phyloP scores from a whole-genome alignment of 768 basidiomycete species.

The Serendipita indica region DNA sequence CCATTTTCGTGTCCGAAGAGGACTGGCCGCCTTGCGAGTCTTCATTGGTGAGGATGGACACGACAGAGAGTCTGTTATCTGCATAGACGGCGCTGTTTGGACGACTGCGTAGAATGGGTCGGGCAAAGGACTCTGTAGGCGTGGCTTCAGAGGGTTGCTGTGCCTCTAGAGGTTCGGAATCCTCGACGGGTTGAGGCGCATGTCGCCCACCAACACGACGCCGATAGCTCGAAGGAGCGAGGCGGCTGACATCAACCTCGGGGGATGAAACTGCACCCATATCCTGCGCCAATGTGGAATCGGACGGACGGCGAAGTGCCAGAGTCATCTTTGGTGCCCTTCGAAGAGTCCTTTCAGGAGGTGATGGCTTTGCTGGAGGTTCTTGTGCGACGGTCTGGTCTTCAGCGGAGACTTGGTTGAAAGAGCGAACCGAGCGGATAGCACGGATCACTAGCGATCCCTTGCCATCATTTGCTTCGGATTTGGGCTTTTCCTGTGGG shows the following conservation, averaged over 20 bases:
- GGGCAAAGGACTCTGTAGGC: no score
- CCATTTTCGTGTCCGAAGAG: not conserved
- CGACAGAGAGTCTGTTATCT: not conserved
- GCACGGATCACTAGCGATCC: conserved; percentile 6
- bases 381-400: not conserved
- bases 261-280: not conserved
- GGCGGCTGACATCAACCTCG: not conserved
- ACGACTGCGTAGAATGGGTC: no score
- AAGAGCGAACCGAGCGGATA: conserved; percentile 2
- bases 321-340: not conserved
- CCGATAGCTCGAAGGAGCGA: not conserved
- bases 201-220: not conserved
- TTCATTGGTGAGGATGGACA: not conserved
- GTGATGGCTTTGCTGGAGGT: no score
- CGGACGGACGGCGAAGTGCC: not conserved
- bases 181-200: not conserved
- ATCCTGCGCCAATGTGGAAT: not conserved
- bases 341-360: not conserved
- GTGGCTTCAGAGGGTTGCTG: not conserved
- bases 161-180: not conserved
- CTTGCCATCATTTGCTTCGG: no score
- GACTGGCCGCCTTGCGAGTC: not conserved
- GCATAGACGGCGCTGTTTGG: not conserved
- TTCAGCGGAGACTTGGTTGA: not conserved
- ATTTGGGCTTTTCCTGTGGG: not conserved